phyloP scores from a whole-genome alignment of 768 basidiomycete genomes.

The Podaxis carcinomalis region DNA sequence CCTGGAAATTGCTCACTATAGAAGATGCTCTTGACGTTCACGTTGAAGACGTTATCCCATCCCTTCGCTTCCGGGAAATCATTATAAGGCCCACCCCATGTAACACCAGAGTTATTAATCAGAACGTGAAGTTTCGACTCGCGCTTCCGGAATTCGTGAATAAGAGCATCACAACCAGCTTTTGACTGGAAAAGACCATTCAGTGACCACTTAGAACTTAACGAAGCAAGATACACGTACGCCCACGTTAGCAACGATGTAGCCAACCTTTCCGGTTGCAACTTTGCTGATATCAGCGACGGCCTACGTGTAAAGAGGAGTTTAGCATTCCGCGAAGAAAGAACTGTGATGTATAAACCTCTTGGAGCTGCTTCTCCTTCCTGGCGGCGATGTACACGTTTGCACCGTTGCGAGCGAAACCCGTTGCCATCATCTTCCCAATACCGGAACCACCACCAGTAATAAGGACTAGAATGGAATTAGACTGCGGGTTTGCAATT shows the following conservation, averaged over 20 bases:
- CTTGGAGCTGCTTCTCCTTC: conserved; percentile 73
- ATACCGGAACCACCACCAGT: conserved; percentile 85
- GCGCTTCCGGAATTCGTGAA: conserved; percentile 60
- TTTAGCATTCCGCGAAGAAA: not conserved
- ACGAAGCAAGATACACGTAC: conserved; percentile 38
- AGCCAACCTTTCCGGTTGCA: conserved; percentile 59
- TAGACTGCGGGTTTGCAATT: not conserved
- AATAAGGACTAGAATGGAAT: conserved; percentile 50
- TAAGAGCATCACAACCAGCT: conserved; percentile 74
- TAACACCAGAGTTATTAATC: conserved; percentile 78
- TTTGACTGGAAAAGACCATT: conserved; percentile 45
- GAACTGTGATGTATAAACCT: conserved; percentile 34
- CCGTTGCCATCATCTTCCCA: conserved; percentile 79
- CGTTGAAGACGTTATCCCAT: conserved; percentile 79
- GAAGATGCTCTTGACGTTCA: conserved; percentile 84
- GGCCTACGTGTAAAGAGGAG: conserved; percentile 28
- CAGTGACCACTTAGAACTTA: not conserved
- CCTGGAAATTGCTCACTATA: conserved; percentile 49
- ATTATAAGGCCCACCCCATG: conserved; percentile 74
- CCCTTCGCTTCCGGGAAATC: conserved; percentile 78
- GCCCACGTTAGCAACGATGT: conserved; percentile 69
- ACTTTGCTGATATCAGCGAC: conserved; percentile 56
- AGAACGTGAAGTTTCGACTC: conserved; percentile 77
- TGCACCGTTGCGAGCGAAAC: conserved; percentile 81
- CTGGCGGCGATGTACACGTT: conserved; percentile 88